Evolutionary conservation across 2,329 filamentous ascomycete species (phyloP).

Genomic region (Fusarium miscanthi): DNA sequence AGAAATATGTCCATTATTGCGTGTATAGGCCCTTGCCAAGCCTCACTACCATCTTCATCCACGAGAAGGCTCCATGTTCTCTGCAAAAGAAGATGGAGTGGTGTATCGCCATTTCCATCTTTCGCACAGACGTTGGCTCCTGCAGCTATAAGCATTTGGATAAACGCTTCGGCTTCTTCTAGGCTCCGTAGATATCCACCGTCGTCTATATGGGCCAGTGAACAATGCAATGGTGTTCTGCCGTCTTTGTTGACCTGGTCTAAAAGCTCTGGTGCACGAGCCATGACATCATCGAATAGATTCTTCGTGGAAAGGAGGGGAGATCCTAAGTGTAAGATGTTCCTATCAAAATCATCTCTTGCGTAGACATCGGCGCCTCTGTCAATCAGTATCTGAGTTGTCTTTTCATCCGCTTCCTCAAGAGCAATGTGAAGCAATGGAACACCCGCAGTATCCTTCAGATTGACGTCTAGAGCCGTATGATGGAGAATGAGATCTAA

Average conservation of each 20-base stretch:
- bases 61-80: neutral
- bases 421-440: neutral
- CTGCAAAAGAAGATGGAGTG: neutral
- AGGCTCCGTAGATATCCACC: neutral
- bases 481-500: neutral
- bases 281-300: neutral
- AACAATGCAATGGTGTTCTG: neutral
- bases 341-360: neutral
- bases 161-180: neutral
- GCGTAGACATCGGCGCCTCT: neutral
- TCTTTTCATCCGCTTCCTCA: neutral
- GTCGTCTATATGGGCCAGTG: accelerated
- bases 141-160: neutral
- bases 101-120: neutral
- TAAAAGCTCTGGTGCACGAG: neutral
- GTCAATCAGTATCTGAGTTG: neutral
- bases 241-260: neutral
- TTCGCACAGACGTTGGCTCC: neutral
- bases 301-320: no score
- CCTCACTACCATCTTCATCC: accelerated
- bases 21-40: neutral
- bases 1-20: neutral
- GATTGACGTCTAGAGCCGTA: neutral
- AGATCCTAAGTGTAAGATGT: neutral
- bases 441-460: neutral